Conservation (phyloP, 2,329 filamentous ascomycete genomes). For the Paecilomyces formosus region DNA sequence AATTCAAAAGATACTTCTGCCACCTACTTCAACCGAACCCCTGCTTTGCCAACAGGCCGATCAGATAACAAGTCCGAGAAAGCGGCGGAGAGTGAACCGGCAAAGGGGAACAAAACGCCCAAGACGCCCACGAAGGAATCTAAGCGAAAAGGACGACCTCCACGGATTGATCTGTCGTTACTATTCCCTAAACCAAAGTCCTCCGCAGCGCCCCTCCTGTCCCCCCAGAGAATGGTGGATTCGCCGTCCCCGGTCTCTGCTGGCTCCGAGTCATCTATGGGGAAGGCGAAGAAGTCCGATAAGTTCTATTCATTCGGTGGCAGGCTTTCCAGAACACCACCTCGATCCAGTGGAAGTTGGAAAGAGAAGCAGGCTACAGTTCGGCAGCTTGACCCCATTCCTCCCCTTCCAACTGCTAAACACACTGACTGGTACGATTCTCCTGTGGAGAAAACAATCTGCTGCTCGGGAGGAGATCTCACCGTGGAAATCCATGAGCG, state of each 20-base stretch:
- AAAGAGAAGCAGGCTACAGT: constrained; percentile 1
- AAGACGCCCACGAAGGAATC: constrained; percentile 18
- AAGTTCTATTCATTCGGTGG: constrained; percentile 11
- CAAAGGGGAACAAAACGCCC: constrained; percentile 1
- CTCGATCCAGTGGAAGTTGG: constrained; percentile 7
- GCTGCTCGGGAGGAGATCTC: constrained; percentile 15
- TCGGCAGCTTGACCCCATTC: constrained; percentile 3
- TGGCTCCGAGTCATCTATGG: constrained; percentile 22
- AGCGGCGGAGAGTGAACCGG: constrained; percentile 4
- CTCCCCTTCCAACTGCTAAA: neutral
- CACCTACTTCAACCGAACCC: constrained; percentile 6
- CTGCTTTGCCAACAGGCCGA: neutral
- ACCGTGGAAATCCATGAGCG: constrained; percentile 1
- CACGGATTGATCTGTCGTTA: constrained; percentile 34
- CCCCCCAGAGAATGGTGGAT: constrained; percentile 33
- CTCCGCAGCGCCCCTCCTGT: constrained; percentile 25
- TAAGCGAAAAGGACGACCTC: constrained; percentile 31
- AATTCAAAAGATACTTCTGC: constrained; percentile 4
- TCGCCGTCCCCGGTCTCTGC: constrained; percentile 33
- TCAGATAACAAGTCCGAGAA: constrained; percentile 1
- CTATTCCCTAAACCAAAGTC: constrained; percentile 34
- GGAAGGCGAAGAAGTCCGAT: constrained; percentile 12
- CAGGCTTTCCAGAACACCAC: constrained; percentile 20
- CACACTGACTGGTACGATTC: constrained; percentile 26
- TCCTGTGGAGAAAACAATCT: constrained; percentile 21